phyloP scores from a whole-genome alignment of 805 yeast species.

The Candida maesae region DNA sequence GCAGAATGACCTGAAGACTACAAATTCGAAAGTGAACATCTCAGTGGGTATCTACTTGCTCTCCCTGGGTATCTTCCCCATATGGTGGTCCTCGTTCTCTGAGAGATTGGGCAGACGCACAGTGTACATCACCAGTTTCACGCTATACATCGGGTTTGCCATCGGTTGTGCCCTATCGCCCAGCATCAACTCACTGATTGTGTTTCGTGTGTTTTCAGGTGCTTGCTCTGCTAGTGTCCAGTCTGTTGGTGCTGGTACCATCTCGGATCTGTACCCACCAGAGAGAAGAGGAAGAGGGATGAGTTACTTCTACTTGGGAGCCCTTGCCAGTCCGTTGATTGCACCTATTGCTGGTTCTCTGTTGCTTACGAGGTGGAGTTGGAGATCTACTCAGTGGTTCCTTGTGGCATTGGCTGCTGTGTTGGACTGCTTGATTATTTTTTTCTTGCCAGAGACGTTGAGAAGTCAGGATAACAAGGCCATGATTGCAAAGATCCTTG shows the following conservation, averaged over 20 bases:
- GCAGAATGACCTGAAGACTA: conserved; percentile 49
- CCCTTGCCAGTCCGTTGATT: conserved; percentile 72
- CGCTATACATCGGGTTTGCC: conserved; percentile 58
- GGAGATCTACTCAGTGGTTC: conserved; percentile 90
- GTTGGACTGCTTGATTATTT: conserved; percentile 43
- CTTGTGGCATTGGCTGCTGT: conserved; percentile 63
- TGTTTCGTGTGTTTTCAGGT: conserved; percentile 68
- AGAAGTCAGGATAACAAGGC: conserved; percentile 51
- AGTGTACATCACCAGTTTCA: conserved; percentile 66
- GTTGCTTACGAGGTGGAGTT: conserved; percentile 66
- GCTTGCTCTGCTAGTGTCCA: conserved; percentile 85
- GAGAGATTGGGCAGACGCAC: conserved; percentile 73
- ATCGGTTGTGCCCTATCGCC: conserved; percentile 71
- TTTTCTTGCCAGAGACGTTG: conserved; percentile 74
- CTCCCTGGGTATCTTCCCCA: conserved; percentile 72
- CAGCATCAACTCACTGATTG: conserved; percentile 57
- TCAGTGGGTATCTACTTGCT: conserved; percentile 77
- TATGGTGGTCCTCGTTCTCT: conserved; percentile 86
- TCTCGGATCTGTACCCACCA: conserved; percentile 65
- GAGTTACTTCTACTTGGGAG: conserved; percentile 79
- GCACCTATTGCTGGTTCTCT: conserved; percentile 83
- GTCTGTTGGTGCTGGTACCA: conserved; percentile 86
- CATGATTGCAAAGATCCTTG: conserved; percentile 43
- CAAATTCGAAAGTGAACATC: conserved; percentile 60
- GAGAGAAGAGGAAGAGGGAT: conserved; percentile 72